These are phyloP conservation scores for Trypanosoma scelopori DNA, from an alignment of 208 protist species.

Conservation along the genomic window DNA sequence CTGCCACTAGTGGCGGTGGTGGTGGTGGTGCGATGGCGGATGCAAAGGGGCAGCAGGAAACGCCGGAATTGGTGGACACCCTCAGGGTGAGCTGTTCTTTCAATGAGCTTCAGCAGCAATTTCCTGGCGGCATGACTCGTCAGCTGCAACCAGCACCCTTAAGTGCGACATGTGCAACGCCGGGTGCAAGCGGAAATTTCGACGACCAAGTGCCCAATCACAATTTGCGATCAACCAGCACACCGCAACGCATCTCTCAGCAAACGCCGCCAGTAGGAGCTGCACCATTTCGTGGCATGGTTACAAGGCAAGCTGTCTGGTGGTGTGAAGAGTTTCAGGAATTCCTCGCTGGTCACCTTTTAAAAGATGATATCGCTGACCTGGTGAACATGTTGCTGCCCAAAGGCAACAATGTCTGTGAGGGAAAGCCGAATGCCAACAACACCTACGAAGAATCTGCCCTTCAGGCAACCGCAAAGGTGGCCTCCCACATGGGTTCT, in stretches of 20 bases:
- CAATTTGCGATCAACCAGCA: not conserved
- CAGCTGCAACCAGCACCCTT: not conserved
- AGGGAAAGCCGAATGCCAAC: not conserved
- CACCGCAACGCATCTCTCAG: not conserved
- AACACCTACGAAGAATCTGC: not conserved
- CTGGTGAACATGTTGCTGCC: conserved; percentile 12
- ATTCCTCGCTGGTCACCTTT: conserved; percentile 11
- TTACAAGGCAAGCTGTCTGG: conserved; percentile 1
- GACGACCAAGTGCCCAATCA: not conserved
- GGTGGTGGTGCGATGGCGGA: not conserved
- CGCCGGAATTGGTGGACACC: not conserved
- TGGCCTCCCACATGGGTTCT: conserved; percentile 1
- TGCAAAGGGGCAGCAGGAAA: conserved; percentile 2
- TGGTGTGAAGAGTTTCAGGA: conserved; percentile 17
- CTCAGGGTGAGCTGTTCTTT: not conserved
- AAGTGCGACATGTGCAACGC: not conserved
- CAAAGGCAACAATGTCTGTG: conserved; percentile 8
- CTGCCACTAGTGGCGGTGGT: too few species aligned
- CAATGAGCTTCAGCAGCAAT: conserved; percentile 6
- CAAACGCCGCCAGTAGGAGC: not conserved
- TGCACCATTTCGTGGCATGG: not conserved
- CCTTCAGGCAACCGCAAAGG: not conserved
- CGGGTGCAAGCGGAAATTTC: conserved; percentile 1
- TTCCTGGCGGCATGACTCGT: not conserved
- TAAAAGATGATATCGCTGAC: conserved; percentile 8